phyloP scores from a whole-genome alignment of 176 grass and related monocot species.

The Chloris gayana region DNA sequence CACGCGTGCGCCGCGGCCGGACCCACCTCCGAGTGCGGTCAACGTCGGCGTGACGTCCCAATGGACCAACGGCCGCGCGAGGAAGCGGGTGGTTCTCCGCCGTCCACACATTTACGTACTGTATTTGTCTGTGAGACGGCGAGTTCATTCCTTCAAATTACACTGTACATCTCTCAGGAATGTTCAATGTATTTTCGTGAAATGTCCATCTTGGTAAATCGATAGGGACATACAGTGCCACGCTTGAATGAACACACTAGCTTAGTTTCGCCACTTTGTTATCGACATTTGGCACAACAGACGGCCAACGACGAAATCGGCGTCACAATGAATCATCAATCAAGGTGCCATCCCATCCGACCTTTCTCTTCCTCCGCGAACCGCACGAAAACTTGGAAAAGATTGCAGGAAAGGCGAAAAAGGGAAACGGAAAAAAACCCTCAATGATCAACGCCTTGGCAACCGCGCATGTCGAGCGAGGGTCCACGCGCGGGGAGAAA shows the following conservation, averaged over 20 bases:
- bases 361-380: neutral
- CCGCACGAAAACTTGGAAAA: constrained; percentile 28
- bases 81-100: neutral
- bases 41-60: constrained; percentile 51
- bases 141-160: neutral
- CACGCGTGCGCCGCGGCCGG: constrained; percentile 46
- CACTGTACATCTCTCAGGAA: neutral
- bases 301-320: neutral
- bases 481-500: constrained; percentile 14
- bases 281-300: neutral
- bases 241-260: neutral
- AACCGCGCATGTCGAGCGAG: constrained; percentile 29
- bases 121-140: neutral
- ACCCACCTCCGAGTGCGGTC: constrained; percentile 35
- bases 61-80: neutral
- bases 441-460: constrained; percentile 48
- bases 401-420: neutral
- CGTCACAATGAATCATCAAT: neutral
- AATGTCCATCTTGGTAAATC: neutral
- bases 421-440: neutral
- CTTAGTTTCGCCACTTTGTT: neutral
- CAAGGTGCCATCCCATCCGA: neutral
- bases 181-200: too few relatives aligned
- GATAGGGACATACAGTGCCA: neutral
- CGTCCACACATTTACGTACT: neutral